phyloP scores from a whole-genome alignment of 148 eudicot species.

The Arbutus unedo region DNA sequence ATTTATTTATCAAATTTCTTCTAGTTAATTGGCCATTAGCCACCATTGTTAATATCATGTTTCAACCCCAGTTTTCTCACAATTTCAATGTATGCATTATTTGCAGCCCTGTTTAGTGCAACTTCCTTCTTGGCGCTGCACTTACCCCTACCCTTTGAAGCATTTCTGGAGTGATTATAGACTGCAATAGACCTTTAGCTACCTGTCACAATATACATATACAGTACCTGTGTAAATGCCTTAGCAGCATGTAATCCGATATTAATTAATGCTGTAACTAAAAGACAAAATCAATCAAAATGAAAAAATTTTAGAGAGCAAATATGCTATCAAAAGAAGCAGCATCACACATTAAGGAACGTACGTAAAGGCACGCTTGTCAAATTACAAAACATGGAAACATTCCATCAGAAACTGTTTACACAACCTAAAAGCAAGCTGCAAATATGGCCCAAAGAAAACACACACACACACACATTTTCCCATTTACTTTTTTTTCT shows the following conservation, averaged over 20 bases:
- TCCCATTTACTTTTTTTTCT: too few relatives aligned
- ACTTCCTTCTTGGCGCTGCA: conserved; percentile 47
- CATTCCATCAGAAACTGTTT: conserved; percentile 6
- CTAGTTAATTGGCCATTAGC: not conserved
- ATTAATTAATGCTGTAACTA: not conserved
- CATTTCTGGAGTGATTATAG: conserved; percentile 47
- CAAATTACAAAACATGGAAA: not conserved
- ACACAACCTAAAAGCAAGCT: not conserved
- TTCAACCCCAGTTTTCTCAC: conserved; percentile 25
- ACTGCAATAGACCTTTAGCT: conserved; percentile 40
- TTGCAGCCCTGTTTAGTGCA: conserved; percentile 53
- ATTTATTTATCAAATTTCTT: not conserved
- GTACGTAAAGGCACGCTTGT: not conserved
- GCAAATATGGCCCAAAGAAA: not conserved
- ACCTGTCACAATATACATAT: conserved; percentile 23
- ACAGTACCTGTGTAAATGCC: not conserved
- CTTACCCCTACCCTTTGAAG: conserved; percentile 36
- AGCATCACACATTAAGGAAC: not conserved
- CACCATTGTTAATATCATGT: not conserved
- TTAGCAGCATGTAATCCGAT: not conserved
- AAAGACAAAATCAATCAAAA: too few relatives aligned
- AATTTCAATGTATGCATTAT: conserved; percentile 39
- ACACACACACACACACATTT: too few relatives aligned
- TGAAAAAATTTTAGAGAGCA: too few relatives aligned
- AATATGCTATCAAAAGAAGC: too few relatives aligned